Evolutionary conservation across 306 rosid species (phyloP).

Genomic region (Acacia confusa): DNA sequence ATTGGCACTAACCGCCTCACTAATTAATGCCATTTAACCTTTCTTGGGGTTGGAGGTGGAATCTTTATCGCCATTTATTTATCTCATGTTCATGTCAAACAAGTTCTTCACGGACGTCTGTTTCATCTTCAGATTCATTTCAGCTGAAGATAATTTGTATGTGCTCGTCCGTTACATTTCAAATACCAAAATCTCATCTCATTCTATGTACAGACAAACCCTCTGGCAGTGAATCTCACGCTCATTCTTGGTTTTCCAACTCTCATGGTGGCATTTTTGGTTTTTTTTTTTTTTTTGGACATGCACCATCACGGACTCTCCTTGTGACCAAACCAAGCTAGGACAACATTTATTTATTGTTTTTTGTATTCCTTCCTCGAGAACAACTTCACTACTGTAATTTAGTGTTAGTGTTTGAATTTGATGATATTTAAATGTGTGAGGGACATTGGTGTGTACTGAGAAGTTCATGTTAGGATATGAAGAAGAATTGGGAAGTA

Average conservation of each 20-base stretch:
- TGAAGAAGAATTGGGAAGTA: too few relatives aligned
- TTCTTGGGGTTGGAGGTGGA: neutral
- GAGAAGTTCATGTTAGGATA: conserved; percentile 2
- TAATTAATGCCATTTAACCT: neutral
- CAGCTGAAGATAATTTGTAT: neutral
- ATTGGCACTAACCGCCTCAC: neutral
- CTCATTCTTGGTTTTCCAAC: neutral
- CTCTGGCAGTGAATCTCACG: conserved; percentile 3
- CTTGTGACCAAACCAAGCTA: neutral
- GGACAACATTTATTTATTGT: neutral
- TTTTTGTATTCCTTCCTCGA: neutral
- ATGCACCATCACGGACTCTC: neutral
- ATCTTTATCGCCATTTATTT: neutral
- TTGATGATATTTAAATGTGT: neutral
- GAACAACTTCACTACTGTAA: neutral
- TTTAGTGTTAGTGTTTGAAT: neutral
- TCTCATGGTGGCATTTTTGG: neutral
- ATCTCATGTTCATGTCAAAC: neutral
- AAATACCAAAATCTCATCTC: neutral
- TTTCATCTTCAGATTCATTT: neutral
- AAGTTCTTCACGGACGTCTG: neutral
- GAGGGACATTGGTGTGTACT: neutral
- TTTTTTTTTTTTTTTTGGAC: neutral
- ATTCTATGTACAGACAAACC: neutral
- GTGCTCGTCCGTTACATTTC: neutral